These are phyloP conservation scores for Lizanozyma gosingica DNA, from an alignment of 1,139 yeast species.

Conservation along the genomic window DNA sequence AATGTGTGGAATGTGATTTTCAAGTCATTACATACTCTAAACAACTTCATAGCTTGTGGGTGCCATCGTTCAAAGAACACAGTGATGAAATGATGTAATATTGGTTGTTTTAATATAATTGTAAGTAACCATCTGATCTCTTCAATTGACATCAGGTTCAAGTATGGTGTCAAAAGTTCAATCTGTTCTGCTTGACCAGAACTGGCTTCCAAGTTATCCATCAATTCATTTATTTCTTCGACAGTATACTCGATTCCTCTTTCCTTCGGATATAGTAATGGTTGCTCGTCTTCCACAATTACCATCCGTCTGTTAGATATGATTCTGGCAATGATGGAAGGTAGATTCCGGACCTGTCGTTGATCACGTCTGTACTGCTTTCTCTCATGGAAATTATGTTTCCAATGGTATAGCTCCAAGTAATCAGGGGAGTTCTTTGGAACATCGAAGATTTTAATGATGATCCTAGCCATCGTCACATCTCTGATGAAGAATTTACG, in stretches of 20 bases:
- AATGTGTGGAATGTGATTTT: slow-evolving; percentile 54
- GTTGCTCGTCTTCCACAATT: slow-evolving; percentile 37
- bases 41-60: slow-evolving; percentile 64
- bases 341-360: slow-evolving; percentile 32
- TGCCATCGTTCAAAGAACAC: slow-evolving; percentile 66
- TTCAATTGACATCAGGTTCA: slow-evolving; percentile 47
- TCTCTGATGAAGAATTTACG: slow-evolving; percentile 49
- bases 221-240: slow-evolving; percentile 44
- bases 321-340: slow-evolving; percentile 36
- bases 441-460: slow-evolving; percentile 26
- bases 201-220: slow-evolving; percentile 32
- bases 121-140: slow-evolving; percentile 68
- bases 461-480: slow-evolving; percentile 35
- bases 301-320: slow-evolving; percentile 41
- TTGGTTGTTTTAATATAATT: slow-evolving; percentile 51
- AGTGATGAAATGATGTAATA: slow-evolving; percentile 53
- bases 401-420: slow-evolving; percentile 30
- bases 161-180: slow-evolving; percentile 36
- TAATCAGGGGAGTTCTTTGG: slow-evolving; percentile 29
- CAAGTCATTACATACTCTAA: slow-evolving; percentile 60
- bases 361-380: slow-evolving; percentile 19
- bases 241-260: slow-evolving; percentile 26
- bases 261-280: slow-evolving; percentile 36
- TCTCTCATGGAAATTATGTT: slow-evolving; percentile 23
- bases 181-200: slow-evolving; percentile 19